Conservation (phyloP, 192 early-diverging fungal genomes). For the Coemansia sp. region DNA sequence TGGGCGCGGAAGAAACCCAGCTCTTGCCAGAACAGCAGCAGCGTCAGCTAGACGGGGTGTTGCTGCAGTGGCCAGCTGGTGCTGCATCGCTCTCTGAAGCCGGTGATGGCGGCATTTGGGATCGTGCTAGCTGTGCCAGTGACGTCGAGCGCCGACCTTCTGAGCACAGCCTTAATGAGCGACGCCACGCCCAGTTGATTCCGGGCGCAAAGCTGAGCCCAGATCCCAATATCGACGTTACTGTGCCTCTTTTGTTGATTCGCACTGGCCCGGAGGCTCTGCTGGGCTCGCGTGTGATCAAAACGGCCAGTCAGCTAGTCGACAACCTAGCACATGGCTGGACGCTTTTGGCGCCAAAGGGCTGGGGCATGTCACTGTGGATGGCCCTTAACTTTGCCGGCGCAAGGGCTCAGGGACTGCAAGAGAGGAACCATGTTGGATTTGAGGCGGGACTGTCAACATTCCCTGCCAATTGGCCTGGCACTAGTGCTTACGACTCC, state of each 20-base stretch:
- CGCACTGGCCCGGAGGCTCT: constrained; percentile 64
- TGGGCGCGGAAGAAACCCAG: neutral
- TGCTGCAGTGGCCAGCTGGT: constrained; percentile 60
- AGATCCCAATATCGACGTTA: constrained; percentile 54
- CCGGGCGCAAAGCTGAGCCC: constrained; percentile 69
- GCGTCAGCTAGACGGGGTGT: constrained; percentile 37
- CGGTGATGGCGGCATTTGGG: constrained; percentile 58
- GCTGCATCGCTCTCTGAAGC: constrained; percentile 35
- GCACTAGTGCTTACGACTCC: constrained; percentile 63
- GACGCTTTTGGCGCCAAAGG: constrained; percentile 78
- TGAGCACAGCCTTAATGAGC: constrained; percentile 60
- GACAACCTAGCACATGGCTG: constrained; percentile 63
- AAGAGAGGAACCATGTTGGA: constrained; percentile 67
- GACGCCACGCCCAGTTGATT: constrained; percentile 59
- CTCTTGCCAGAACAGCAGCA: constrained; percentile 24
- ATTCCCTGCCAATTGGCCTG: constrained; percentile 86
- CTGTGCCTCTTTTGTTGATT: constrained; percentile 78
- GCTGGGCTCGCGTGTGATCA: constrained; percentile 22
- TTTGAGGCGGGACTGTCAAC: constrained; percentile 75
- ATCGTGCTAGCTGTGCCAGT: constrained; percentile 42
- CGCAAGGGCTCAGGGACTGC: constrained; percentile 72
- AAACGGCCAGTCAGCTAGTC: constrained; percentile 48
- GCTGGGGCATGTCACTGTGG: constrained; percentile 87
- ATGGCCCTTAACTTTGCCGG: constrained; percentile 86
- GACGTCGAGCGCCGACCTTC: constrained; percentile 49